Conservation (phyloP, 192 early-diverging fungal genomes). For the Entomortierella parvispora region DNA sequence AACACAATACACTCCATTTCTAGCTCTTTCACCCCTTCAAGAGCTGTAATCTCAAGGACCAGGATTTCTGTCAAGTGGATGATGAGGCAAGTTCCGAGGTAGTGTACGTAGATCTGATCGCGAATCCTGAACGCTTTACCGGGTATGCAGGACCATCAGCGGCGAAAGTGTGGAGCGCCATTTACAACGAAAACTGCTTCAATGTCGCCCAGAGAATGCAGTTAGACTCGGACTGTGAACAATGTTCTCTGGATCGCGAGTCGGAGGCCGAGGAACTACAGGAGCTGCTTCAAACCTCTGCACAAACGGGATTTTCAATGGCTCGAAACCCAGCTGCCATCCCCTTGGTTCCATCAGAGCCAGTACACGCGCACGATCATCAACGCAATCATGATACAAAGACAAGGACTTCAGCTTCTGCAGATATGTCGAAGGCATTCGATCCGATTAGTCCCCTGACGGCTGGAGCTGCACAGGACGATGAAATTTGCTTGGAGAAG, state of each 20-base stretch:
- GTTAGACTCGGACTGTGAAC: conserved; percentile 52
- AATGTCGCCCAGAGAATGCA: conserved; percentile 70
- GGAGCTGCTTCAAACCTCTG: conserved; percentile 50
- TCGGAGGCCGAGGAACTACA: conserved; percentile 47
- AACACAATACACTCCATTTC: conserved; percentile 11
- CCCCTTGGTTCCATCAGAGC: neutral
- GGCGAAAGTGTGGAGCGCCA: conserved; percentile 88
- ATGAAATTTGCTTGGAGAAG: conserved; percentile 80
- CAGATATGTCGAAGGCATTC: neutral
- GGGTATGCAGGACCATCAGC: conserved; percentile 95
- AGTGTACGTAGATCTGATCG: conserved; percentile 85
- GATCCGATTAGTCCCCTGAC: conserved; percentile 5
- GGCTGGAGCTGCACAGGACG: conserved; percentile 22
- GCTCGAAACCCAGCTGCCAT: conserved; percentile 11
- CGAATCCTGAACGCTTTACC: conserved; percentile 96
- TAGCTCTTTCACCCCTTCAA: conserved; percentile 65
- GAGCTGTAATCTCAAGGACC: conserved; percentile 69
- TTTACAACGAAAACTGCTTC: conserved; percentile 98
- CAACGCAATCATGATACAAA: neutral
- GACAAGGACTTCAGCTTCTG: neutral
- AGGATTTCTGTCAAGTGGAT: conserved; percentile 91
- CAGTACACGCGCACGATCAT: neutral
- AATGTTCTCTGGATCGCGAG: conserved; percentile 55
- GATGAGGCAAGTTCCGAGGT: conserved; percentile 79
- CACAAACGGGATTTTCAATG: conserved; percentile 13